phyloP scores from a whole-genome alignment of 2,329 filamentous ascomycete species.

The Ceratocystis colombiana region DNA sequence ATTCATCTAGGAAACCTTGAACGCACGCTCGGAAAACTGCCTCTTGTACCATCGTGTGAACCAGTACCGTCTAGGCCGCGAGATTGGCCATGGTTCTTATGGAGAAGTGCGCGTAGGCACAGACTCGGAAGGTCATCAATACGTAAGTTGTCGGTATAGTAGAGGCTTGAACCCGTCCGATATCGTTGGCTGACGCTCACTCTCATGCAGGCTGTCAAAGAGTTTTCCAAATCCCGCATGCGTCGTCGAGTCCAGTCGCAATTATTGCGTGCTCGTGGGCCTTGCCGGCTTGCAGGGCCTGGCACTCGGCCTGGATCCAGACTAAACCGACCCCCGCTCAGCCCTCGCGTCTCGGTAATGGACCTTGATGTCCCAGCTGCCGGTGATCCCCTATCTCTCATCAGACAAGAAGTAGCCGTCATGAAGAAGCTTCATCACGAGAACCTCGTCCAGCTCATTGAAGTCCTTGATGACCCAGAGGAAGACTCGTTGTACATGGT shows the following conservation, averaged over 20 bases:
- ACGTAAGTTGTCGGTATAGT: conserved; percentile 48
- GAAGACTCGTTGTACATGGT: conserved; percentile 98
- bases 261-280: conserved; percentile 53
- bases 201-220: conserved; percentile 69
- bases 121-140: conserved; percentile 88
- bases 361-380: conserved; percentile 40
- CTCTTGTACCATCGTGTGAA: conserved; percentile 85
- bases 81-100: conserved; percentile 94
- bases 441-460: conserved; percentile 85
- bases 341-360: conserved; percentile 20
- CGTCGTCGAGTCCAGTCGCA: conserved; percentile 85
- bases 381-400: conserved; percentile 65
- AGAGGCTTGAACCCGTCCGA: not conserved
- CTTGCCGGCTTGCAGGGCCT: conserved; percentile 33
- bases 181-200: not conserved
- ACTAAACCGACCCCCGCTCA: conserved; percentile 12
- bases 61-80: conserved; percentile 86
- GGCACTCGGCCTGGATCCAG: conserved; percentile 29
- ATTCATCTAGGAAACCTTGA: conserved; percentile 64
- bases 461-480: conserved; percentile 89
- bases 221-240: conserved; percentile 88
- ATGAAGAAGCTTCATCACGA: conserved; percentile 98
- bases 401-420: conserved; percentile 92
- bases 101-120: conserved; percentile 83
- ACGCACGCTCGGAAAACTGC: conserved; percentile 80